These are phyloP conservation scores for Stemphylium beticola DNA, from an alignment of 2,329 filamentous ascomycete genomes.

Conservation along the genomic window DNA sequence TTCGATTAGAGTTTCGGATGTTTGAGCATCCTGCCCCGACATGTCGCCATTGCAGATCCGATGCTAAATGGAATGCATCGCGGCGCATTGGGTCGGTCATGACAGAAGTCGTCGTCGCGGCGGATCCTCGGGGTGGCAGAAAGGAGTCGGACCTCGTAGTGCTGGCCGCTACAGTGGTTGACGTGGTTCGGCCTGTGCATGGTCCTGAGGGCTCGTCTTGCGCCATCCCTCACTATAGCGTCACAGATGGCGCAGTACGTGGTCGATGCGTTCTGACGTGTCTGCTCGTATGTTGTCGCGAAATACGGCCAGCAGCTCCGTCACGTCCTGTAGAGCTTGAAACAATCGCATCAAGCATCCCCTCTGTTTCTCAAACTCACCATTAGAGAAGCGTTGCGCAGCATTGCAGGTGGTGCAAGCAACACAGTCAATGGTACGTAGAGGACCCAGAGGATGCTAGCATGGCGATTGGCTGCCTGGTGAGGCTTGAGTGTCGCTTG, in stretches of 20 bases:
- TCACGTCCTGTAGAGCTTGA: slow-evolving; percentile 15
- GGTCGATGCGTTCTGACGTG: slow-evolving; percentile 55
- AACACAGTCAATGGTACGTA: background rate
- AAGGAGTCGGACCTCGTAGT: too few species aligned
- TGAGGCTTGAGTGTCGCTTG: slow-evolving; percentile 14
- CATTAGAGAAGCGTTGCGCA: slow-evolving; percentile 23
- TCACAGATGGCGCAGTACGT: slow-evolving; percentile 55
- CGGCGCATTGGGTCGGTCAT: too few species aligned
- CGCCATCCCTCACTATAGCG: slow-evolving; percentile 44
- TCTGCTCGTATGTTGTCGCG: slow-evolving; percentile 34
- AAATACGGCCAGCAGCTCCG: slow-evolving; percentile 24
- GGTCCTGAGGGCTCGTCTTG: slow-evolving; percentile 43
- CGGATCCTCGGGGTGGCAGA: too few species aligned
- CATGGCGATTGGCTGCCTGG: slow-evolving; percentile 3
- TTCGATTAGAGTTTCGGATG: slow-evolving; percentile 32
- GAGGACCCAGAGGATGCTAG: background rate
- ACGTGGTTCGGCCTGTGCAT: slow-evolving; percentile 44
- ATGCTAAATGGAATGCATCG: slow-evolving; percentile 39
- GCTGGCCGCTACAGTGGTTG: too few species aligned
- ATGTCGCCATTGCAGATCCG: slow-evolving; percentile 21
- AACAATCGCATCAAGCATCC: background rate
- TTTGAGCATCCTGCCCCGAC: too few species aligned
- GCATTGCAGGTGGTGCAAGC: slow-evolving; percentile 6
- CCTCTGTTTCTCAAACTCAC: slow-evolving; percentile 3
- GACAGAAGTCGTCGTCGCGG: too few species aligned